Percentiles rank a stretch among this genome's conserved stretches.
These are phyloP conservation scores for Aureobasidium lini DNA, from an alignment of 2,329 filamentous ascomycete genomes.

Conservation along the genomic window DNA sequence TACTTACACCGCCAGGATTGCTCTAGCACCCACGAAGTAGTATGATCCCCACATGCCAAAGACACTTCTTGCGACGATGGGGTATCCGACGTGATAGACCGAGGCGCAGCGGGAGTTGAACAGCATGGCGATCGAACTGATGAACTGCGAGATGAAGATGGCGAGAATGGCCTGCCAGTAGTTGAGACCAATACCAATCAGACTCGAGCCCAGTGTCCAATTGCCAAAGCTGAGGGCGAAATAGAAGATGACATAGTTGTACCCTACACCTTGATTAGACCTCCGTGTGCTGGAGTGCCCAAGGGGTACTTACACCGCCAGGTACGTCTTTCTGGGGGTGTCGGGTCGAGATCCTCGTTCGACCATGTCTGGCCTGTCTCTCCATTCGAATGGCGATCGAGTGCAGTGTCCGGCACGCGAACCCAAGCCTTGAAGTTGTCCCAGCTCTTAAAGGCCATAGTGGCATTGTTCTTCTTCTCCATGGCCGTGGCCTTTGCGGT, in stretches of 20 bases:
- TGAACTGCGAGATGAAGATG: conserved; percentile 37
- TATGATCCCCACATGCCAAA: conserved; percentile 38
- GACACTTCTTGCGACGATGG: conserved; percentile 31
- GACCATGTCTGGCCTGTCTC: conserved; percentile 18
- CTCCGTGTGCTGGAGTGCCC: not conserved
- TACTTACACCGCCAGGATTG: conserved; percentile 30
- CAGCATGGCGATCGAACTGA: conserved; percentile 37
- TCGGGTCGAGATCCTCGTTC: conserved; percentile 31
- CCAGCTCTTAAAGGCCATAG: conserved; percentile 20
- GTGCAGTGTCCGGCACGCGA: conserved; percentile 18
- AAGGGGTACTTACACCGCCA: conserved; percentile 26
- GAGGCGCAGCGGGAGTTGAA: conserved; percentile 38
- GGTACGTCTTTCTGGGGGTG: conserved; percentile 31
- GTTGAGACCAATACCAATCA: conserved; percentile 37
- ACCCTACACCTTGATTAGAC: conserved; percentile 17
- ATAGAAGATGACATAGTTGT: conserved; percentile 36
- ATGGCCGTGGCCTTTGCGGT: conserved; percentile 2
- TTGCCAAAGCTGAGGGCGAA: conserved; percentile 38
- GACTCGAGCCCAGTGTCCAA: conserved; percentile 35
- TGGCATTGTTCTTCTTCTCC: conserved; percentile 16
- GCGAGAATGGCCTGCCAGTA: conserved; percentile 41
- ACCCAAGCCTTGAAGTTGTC: conserved; percentile 20
- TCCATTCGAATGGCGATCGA: conserved; percentile 19
- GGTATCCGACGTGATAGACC: conserved; percentile 39
- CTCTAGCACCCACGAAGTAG: conserved; percentile 36